Base-by-base conservation (phyloP, 805 yeast species). In the Metschnikowia matae region DNA sequence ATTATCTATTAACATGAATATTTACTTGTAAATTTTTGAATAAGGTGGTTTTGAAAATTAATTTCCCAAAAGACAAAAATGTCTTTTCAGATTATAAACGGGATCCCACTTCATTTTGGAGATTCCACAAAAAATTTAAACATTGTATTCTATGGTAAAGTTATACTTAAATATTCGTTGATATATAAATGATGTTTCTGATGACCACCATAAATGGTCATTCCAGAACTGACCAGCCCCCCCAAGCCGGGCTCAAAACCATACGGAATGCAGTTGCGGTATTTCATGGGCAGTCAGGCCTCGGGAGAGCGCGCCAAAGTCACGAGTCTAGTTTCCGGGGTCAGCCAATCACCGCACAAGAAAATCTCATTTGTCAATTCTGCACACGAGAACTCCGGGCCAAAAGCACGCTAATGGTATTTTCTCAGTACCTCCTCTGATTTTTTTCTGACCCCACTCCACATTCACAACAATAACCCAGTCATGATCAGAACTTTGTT, bases 301-400 rank as follows among this genome's bases (percentile, higher is more conserved):
- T 41, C 45, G 45, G 45, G 7, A 13, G 31, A 13, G 45, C 46
- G 48, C 41, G 48, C 36, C 17, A 10, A 26, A 29, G 48, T 44
- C 48, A 45, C 48, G 46, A 40, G 45, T 29, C 8, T 39, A 26
- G 13, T 36, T 31, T 52, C 60, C 50, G 58, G 61, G 58, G 60
- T 54, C 56, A 40, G 49, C 61, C 61, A 58, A 58, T 58, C 58
- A 54, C 20, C 36, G 48, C 36, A 38, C 47, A 32, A 29, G 43
- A 46, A 47, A 46, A 37, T 42, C 40, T 37, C 50, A 50, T 55
- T 49, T 48, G 58, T 52, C 49, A 51, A 31, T 43, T 53, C 61
- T 56, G 61, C 55, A 58, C 46, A 36, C 36, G 56, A 37, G 35
- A 36, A 6, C 50, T 42, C 49, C 51, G 51, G 54, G 51, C 29